Evolutionary conservation across 2,329 filamentous ascomycete species (phyloP), one percentile per base, ranked within the genome.

Genomic region (Pseudogymnoascus pannorum): DNA sequence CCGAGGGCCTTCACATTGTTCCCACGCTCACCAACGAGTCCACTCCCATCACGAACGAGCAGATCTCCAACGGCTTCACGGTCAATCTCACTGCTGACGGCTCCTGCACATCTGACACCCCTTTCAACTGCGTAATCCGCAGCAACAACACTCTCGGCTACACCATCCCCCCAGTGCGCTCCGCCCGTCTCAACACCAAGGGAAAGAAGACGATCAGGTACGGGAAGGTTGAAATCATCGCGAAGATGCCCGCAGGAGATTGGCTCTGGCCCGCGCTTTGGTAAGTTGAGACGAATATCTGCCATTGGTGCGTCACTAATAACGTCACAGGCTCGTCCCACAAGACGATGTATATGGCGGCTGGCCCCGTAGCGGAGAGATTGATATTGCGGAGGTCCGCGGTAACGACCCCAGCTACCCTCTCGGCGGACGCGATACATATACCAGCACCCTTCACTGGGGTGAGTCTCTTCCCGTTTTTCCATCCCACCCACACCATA

Each of bases 351-450:
- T 71, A 3, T 83, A 83, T 65, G 80, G 80, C 29, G 65, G 66
- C 8, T 83, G 80, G 80, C 80, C 80, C 6, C 69, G 72, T 24
- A 78, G 75, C 62, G 80, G 80, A 22, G 80, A 83, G 67, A 83
- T 83, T 60, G 80, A 83, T 68, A 79, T 83, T 42, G 74, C 75
- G 64, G 79, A 81, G 69, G 72, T 73, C 31, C 72, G 79, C 29
- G 81, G 81, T 51, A 82, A 83, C 65, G 68, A 71, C 29, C 68
- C 69, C 22, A 66, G 66, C 26, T 77, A 78, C 65, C 60, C 68
- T 36, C 68, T 73, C 20, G 72, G 72, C 36, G 78, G 79, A 14
- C 73, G 76, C 31, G 74, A 81, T 64, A 70, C 73, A 7, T 72
- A 75, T 63, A 75, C 73, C 57, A 74, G 75, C 57, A 75, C 79